Evolutionary conservation across 1,139 yeast species (phyloP).

Genomic region (Suhomyces panamericanus): DNA sequence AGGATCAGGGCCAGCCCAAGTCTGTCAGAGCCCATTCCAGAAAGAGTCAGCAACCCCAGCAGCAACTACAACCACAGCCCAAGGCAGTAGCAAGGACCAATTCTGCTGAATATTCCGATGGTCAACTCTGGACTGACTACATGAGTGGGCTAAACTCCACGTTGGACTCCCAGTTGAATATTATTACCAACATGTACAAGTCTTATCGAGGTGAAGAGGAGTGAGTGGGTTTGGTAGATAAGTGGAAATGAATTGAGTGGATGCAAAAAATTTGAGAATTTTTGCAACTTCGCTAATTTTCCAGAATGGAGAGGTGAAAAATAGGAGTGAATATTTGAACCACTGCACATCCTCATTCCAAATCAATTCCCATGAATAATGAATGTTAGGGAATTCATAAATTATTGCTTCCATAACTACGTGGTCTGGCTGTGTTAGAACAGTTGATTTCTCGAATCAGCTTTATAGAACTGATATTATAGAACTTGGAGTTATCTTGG

Average conservation of each 20-base stretch:
- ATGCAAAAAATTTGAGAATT: too few species aligned
- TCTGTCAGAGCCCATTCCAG: background rate
- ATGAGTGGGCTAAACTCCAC: conserved; percentile 5
- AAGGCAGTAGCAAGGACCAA: background rate
- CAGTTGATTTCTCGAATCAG: too few species aligned
- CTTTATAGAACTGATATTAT: too few species aligned
- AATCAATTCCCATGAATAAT: too few species aligned
- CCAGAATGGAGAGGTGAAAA: too few species aligned
- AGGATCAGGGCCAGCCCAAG: background rate
- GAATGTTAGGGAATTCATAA: too few species aligned
- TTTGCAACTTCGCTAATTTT: too few species aligned
- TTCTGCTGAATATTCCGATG: background rate
- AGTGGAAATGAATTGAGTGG: background rate
- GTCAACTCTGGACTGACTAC: conserved; percentile 7
- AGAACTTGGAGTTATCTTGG: too few species aligned
- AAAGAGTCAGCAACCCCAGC: background rate
- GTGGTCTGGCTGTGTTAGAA: too few species aligned
- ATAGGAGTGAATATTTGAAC: too few species aligned
- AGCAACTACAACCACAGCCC: background rate
- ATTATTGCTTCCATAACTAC: too few species aligned
- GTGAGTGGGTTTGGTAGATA: background rate
- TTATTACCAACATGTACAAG: conserved; percentile 1
- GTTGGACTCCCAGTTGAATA: conserved; percentile 6
- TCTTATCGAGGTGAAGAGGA: background rate
- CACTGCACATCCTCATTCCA: too few species aligned